phyloP scores from a whole-genome alignment of 805 yeast species.

The Scheffersomyces ergatensis region DNA sequence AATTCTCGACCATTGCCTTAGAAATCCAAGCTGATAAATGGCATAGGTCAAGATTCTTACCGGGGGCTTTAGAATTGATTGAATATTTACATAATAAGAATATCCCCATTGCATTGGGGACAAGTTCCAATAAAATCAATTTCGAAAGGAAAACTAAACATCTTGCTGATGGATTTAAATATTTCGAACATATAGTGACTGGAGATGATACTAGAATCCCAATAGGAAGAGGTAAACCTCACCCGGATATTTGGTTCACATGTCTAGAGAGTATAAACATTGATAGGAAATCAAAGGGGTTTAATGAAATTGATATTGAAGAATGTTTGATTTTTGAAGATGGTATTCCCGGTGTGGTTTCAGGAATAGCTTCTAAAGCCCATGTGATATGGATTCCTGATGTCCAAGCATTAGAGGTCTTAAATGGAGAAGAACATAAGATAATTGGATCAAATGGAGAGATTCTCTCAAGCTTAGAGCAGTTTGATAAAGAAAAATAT shows the following conservation, averaged over 20 bases:
- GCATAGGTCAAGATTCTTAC: constrained; percentile 65
- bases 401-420: constrained; percentile 58
- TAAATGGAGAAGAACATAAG: constrained; percentile 47
- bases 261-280: constrained; percentile 72
- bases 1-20: constrained; percentile 52
- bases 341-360: constrained; percentile 85
- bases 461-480: constrained; percentile 47
- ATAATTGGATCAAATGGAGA: constrained; percentile 59
- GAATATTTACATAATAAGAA: constrained; percentile 45
- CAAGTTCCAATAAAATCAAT: constrained; percentile 68
- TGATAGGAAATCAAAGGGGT: constrained; percentile 41
- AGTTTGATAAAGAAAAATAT: constrained; percentile 32
- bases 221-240: constrained; percentile 87
- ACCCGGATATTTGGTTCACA: constrained; percentile 87
- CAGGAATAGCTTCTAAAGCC: constrained; percentile 82
- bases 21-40: constrained; percentile 59
- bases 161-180: constrained; percentile 57
- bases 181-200: constrained; percentile 70
- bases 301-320: constrained; percentile 54
- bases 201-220: constrained; percentile 89
- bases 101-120: constrained; percentile 87
- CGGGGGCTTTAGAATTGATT: constrained; percentile 80
- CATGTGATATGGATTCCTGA: constrained; percentile 96
- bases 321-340: constrained; percentile 94
- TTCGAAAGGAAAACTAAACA: constrained; percentile 73